Percentiles rank a stretch among this genome's conserved stretches.
Conservation (phyloP, 2,329 filamentous ascomycete genomes). For the Lojkania enalia region DNA sequence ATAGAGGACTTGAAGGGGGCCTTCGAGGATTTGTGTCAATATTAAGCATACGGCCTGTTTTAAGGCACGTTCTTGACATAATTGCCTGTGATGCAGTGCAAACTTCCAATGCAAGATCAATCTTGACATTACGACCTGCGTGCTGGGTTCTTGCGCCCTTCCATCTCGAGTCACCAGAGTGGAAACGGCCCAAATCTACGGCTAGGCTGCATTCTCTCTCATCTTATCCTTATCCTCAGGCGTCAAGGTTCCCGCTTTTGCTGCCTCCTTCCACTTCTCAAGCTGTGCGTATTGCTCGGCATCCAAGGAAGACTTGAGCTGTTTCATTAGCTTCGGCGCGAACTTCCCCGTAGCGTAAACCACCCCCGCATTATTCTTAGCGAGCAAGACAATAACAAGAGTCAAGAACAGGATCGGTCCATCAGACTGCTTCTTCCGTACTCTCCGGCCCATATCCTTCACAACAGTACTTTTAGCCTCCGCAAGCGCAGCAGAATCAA, state of each 20-base stretch:
- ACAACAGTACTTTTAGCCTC: slow-evolving; percentile 32
- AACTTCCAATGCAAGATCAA: too few relatives aligned
- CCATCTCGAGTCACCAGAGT: too few relatives aligned
- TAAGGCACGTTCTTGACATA: too few relatives aligned
- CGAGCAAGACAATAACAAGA: slow-evolving; percentile 38
- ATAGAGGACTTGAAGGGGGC: too few relatives aligned
- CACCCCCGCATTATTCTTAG: slow-evolving; percentile 34
- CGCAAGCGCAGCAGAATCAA: slow-evolving; percentile 10
- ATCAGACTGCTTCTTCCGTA: slow-evolving; percentile 43
- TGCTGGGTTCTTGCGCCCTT: too few relatives aligned
- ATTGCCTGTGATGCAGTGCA: too few relatives aligned
- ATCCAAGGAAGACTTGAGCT: slow-evolving; percentile 29
- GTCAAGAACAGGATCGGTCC: slow-evolving; percentile 44
- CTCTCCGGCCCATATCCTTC: slow-evolving; percentile 36
- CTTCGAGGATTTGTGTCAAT: too few relatives aligned
- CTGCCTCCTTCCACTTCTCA: slow-evolving; percentile 44
- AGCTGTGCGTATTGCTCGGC: slow-evolving; percentile 32
- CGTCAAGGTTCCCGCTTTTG: slow-evolving; percentile 36
- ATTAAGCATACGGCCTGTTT: too few relatives aligned
- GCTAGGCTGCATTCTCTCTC: slow-evolving; percentile 35
- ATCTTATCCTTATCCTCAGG: slow-evolving; percentile 39
- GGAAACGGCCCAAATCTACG: too few relatives aligned
- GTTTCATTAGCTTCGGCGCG: slow-evolving; percentile 45
- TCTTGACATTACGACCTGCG: too few relatives aligned
- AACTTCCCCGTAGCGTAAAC: slow-evolving; percentile 48